phyloP scores from a whole-genome alignment of 257 asterid genomes.

The Gentiana dahurica region DNA sequence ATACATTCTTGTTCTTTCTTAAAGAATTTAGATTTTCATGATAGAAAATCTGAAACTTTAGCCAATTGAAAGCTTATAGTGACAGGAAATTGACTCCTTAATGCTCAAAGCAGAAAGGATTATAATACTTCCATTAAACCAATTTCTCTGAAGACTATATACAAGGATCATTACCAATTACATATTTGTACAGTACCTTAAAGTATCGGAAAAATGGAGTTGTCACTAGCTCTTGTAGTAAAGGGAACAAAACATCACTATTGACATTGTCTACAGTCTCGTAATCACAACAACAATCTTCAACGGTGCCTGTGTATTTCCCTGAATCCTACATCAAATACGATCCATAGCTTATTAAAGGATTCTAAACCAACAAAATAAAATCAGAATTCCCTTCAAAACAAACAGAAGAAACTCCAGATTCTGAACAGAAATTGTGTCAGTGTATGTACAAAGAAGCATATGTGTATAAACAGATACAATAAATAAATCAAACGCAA shows the following conservation, averaged over 20 bases:
- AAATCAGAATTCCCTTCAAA: not conserved
- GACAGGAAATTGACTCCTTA: no score
- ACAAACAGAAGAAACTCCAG: not conserved
- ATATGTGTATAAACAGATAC: no score
- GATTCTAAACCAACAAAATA: not conserved
- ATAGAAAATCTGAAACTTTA: no score
- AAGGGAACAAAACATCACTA: constrained; percentile 67
- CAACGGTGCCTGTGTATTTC: constrained; percentile 83
- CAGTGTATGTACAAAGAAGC: no score
- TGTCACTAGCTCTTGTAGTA: constrained; percentile 75
- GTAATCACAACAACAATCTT: constrained; percentile 97
- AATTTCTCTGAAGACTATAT: no score
- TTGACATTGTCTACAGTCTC: constrained; percentile 84
- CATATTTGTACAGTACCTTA: constrained; percentile 40
- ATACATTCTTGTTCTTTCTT: no score
- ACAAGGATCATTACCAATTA: not conserved
- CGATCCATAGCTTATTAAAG: not conserved
- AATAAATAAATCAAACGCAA: no score
- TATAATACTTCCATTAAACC: no score
- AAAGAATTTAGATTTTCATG: no score
- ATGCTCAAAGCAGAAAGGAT: no score
- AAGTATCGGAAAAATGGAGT: constrained; percentile 92
- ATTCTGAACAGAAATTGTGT: not conserved
- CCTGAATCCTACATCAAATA: constrained; percentile 58
- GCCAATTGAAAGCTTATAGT: no score